A percentile compares a stretch with the other conserved stretches of the same genome.
phyloP scores from a whole-genome alignment of 2,329 filamentous ascomycete species.

The Fusarium pilosicola region DNA sequence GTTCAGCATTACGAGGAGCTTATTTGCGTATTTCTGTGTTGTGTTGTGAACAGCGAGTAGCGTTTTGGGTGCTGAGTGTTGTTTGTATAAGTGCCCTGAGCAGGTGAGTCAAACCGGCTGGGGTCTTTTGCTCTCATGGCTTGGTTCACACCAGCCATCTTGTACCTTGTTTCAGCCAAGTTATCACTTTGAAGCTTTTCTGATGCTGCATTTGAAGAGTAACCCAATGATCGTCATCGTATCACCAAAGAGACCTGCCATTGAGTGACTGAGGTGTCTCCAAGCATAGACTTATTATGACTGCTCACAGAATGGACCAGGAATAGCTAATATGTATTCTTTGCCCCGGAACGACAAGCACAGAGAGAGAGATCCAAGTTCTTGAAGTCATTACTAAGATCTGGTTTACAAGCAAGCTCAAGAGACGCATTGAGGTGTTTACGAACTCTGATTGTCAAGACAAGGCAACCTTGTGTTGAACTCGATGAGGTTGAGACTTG shows the following conservation, averaged over 20 bases:
- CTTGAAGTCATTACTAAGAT: too few species aligned
- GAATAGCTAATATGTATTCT: not conserved
- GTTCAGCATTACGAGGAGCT: too few species aligned
- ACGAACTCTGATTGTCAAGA: not conserved
- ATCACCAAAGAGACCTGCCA: not conserved
- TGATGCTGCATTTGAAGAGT: not conserved
- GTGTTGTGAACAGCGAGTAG: not conserved
- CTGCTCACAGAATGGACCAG: too few species aligned
- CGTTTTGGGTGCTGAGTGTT: not conserved
- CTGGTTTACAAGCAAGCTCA: not conserved
- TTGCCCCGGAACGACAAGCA: fast-evolving
- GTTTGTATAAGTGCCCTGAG: not conserved
- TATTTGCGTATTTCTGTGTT: not conserved
- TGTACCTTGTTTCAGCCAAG: too few species aligned
- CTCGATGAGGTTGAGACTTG: not conserved
- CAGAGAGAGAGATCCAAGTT: not conserved
- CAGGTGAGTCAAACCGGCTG: not conserved
- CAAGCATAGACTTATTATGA: not conserved
- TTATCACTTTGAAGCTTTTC: not conserved
- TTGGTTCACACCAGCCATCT: not conserved
- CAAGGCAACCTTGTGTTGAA: not conserved
- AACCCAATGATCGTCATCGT: too few species aligned
- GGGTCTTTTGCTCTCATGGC: not conserved
- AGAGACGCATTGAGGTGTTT: not conserved
- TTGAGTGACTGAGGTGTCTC: not conserved